These are phyloP conservation scores for Actinidia arguta DNA, from an alignment of 179 eudicot genomes.

Conservation along the genomic window DNA sequence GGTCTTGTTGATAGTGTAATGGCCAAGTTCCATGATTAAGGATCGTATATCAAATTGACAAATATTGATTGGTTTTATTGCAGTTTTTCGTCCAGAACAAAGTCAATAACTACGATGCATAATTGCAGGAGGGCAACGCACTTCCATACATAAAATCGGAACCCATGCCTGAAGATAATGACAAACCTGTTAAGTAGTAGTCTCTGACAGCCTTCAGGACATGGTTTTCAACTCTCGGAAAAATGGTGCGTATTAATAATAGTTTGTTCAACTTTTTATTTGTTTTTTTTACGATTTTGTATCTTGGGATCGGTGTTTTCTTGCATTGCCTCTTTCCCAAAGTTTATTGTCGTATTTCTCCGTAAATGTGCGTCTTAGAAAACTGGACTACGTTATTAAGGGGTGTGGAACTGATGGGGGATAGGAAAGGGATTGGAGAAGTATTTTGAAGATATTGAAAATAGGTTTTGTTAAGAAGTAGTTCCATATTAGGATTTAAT, in stretches of 20 bases:
- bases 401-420: neutral
- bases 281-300: too few species aligned
- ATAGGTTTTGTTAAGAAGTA: too few species aligned
- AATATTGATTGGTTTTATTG: neutral
- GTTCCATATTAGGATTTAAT: too few species aligned
- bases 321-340: neutral
- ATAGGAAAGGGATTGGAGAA: neutral
- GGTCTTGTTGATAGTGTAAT: neutral
- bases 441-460: neutral
- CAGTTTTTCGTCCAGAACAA: neutral
- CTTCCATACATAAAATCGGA: constrained; percentile 71
- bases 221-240: constrained; percentile 76
- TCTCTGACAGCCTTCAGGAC: constrained; percentile 75
- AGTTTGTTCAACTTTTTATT: neutral
- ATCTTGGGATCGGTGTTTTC: neutral
- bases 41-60: neutral
- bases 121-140: constrained; percentile 76
- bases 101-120: neutral
- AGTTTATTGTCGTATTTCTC: neutral
- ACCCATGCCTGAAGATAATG: constrained; percentile 72
- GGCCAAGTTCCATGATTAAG: neutral
- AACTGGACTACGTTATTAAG: neutral
- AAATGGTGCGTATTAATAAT: constrained; percentile 52
- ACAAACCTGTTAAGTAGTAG: constrained; percentile 87
- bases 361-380: too few species aligned